These are phyloP conservation scores for Pseudogymnoascus sp. DNA, from an alignment of 2,329 filamentous ascomycete genomes.

Conservation along the genomic window DNA sequence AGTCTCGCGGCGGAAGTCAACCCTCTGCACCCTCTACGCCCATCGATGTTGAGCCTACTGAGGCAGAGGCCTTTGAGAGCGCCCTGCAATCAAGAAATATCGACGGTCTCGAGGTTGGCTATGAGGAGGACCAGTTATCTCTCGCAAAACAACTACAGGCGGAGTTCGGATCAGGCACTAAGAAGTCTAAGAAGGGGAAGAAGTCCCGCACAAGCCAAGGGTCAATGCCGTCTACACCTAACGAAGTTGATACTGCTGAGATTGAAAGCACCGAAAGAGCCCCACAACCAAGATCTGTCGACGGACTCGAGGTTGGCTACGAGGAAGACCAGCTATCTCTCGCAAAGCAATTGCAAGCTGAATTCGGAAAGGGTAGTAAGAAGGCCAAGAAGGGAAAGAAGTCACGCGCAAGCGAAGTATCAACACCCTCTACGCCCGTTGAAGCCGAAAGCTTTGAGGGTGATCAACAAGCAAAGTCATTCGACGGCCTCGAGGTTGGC, in stretches of 20 bases:
- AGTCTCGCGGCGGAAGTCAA: conserved; percentile 19
- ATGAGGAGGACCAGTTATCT: not conserved
- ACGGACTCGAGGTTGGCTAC: conserved; percentile 17
- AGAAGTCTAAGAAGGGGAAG: conserved; percentile 30
- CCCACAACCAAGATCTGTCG: not conserved
- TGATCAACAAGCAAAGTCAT: conserved; percentile 13
- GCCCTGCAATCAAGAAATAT: not conserved
- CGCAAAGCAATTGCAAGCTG: conserved; percentile 20
- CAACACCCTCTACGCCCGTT: not conserved
- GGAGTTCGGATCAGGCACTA: not conserved
- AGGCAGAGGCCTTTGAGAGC: not conserved
- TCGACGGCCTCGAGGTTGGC: conserved; percentile 15
- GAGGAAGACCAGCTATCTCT: conserved; percentile 24
- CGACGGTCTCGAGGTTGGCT: not conserved
- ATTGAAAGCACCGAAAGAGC: not conserved
- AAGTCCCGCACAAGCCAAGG: not conserved
- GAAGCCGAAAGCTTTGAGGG: not conserved
- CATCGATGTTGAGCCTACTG: not conserved
- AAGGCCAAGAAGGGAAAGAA: conserved; percentile 22
- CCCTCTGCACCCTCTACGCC: not conserved
- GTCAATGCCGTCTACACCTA: not conserved
- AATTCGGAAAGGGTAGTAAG: conserved; percentile 26
- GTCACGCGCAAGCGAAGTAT: not conserved
- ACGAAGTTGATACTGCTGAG: not conserved
- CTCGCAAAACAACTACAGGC: not conserved